A percentile compares a stretch with the other conserved stretches of the same genome.
These are phyloP conservation scores for Ogataea minuta DNA, from an alignment of 805 yeast species.

Conservation along the genomic window DNA sequence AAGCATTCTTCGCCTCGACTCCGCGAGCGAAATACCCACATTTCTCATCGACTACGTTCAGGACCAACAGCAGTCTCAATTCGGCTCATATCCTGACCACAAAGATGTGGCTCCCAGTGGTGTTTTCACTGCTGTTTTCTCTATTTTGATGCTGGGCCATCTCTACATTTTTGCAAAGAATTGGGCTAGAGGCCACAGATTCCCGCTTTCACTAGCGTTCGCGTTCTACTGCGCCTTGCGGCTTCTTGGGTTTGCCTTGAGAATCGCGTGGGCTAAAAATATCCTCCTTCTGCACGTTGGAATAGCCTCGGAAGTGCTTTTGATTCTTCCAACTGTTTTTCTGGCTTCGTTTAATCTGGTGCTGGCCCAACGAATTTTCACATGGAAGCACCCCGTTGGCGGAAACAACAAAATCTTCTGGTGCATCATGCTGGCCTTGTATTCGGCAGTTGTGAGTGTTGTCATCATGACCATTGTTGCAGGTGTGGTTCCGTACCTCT, in stretches of 20 bases:
- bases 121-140: slow-evolving; percentile 53
- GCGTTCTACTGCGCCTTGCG: slow-evolving; percentile 52
- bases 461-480: slow-evolving; percentile 70
- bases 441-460: slow-evolving; percentile 53
- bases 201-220: slow-evolving; percentile 53
- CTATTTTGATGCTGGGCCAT: slow-evolving; percentile 48
- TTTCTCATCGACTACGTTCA: slow-evolving; percentile 37
- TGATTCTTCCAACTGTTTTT: slow-evolving; percentile 56
- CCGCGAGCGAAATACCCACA: slow-evolving; percentile 37
- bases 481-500: slow-evolving; percentile 56
- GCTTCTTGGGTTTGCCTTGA: slow-evolving; percentile 55
- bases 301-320: slow-evolving; percentile 53
- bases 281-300: slow-evolving; percentile 47
- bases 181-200: slow-evolving; percentile 54
- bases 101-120: slow-evolving; percentile 61
- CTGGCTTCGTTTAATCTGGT: slow-evolving; percentile 60
- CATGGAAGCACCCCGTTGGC: slow-evolving; percentile 74
- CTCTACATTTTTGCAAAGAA: slow-evolving; percentile 46
- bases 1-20: slow-evolving; percentile 17
- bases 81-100: slow-evolving; percentile 60
- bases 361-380: slow-evolving; percentile 68
- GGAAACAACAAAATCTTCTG: slow-evolving; percentile 55
- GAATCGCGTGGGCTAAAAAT: slow-evolving; percentile 60
- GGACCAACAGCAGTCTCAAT: slow-evolving; percentile 46
- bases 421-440: slow-evolving; percentile 47